Conservation (phyloP, 495 filamentous ascomycete species). For the Pyrenopolyporus hunteri region DNA sequence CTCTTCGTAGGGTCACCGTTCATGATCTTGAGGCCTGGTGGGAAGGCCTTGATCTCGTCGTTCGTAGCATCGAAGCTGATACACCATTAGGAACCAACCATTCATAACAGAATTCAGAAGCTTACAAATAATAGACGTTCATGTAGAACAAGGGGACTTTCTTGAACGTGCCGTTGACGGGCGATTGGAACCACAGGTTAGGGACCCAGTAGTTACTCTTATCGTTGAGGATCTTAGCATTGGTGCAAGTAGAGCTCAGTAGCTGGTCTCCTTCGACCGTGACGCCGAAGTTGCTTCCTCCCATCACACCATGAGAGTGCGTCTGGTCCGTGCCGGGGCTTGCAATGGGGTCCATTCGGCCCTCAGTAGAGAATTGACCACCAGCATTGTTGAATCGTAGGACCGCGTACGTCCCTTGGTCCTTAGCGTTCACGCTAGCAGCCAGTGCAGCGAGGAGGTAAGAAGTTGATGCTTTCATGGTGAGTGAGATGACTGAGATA, state of each 20-base stretch:
- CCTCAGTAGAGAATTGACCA: slow-evolving; percentile 52
- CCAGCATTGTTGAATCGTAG: slow-evolving; percentile 48
- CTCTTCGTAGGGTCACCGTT: slow-evolving; percentile 64
- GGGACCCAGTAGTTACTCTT: slow-evolving; percentile 80
- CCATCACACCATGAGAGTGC: slow-evolving; percentile 70
- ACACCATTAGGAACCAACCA: slow-evolving; percentile 25
- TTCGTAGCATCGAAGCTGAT: slow-evolving; percentile 59
- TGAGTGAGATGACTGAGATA: slow-evolving; percentile 5
- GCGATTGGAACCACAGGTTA: slow-evolving; percentile 63
- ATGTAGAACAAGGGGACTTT: slow-evolving; percentile 63
- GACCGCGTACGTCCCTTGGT: slow-evolving; percentile 50
- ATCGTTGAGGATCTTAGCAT: slow-evolving; percentile 66
- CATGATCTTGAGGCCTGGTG: slow-evolving; percentile 71
- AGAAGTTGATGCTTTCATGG: slow-evolving; percentile 18
- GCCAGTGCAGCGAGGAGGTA: slow-evolving; percentile 30
- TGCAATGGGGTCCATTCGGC: slow-evolving; percentile 68
- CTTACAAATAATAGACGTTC: slow-evolving; percentile 73
- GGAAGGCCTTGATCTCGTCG: slow-evolving; percentile 68
- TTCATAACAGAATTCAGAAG: not conserved
- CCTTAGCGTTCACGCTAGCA: slow-evolving; percentile 37
- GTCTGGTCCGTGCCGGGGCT: slow-evolving; percentile 59
- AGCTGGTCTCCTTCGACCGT: slow-evolving; percentile 63
- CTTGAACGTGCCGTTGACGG: slow-evolving; percentile 67
- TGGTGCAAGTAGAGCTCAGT: slow-evolving; percentile 65
- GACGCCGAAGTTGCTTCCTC: slow-evolving; percentile 72